Evolutionary conservation across 345 rosid species (phyloP), one percentile per base, ranked within the genome.

Genomic region (Toxicodendron radicans): DNA sequence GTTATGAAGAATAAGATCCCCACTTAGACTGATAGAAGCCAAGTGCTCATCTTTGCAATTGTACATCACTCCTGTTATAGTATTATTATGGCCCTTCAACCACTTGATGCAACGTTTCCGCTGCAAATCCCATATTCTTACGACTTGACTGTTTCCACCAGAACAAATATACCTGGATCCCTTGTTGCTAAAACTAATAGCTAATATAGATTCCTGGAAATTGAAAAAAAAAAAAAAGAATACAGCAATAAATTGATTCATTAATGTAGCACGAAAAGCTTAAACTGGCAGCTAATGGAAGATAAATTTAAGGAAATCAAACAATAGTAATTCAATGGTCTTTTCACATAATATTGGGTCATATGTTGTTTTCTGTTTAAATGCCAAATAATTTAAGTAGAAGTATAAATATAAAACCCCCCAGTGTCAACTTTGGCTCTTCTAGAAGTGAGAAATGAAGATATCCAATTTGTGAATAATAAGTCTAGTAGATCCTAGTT

Each of bases 111-210:
- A 93, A 73, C 93, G 86, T 75, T 89, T 93, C 76, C 95, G 85
- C 83, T 96, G 98, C 79, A 93, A 82, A 84, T 96, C 99, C 99
- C 97, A 96, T 82, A 96, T 90, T 80, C 92, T 93, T 51, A 96
- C 97, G 58, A 88, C 89, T 77, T 89, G 94, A 73, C 95, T 89
- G 78, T 87, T 91, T 76, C 99, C 98, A 56, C 99, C 98, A 10
- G 98, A 92, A 82, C 98, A 93, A 80, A 93, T 83, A 72, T 92
- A 96, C 81, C 97, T 88, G 58, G 98, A 93, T 32, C 92, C 93
- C 79, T 90, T 96, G 83, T 81, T 89, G 83, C 97, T 87, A 82
- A 93, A 96, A 85, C 88, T 88, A 62, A 96, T 89, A 83, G 92
- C 89, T 66, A 76, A 83, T 79, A 93, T 85, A 66, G 93, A 89